These are phyloP conservation scores for Geoglossum cookeanum DNA, from an alignment of 2,329 filamentous ascomycete genomes.

Conservation along the genomic window DNA sequence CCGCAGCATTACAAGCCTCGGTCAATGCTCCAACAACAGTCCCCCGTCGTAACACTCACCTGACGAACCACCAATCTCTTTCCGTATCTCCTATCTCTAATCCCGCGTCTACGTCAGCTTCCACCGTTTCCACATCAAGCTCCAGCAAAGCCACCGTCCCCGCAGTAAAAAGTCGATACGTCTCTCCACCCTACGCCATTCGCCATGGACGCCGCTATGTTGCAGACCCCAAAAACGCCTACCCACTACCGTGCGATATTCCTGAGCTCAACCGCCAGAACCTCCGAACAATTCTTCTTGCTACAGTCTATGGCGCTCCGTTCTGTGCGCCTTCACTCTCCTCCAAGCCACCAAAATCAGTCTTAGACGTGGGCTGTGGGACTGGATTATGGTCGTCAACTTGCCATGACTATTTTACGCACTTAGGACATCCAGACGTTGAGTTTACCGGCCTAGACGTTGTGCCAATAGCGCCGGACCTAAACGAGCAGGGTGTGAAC, in stretches of 20 bases:
- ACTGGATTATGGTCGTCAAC: constrained; percentile 78
- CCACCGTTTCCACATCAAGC: neutral
- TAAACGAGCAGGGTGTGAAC: constrained; percentile 54
- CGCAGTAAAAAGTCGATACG: neutral
- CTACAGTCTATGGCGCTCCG: constrained; percentile 63
- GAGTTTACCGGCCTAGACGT: constrained; percentile 72
- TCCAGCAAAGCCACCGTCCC: neutral
- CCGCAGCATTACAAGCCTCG: neutral
- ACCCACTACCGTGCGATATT: constrained; percentile 79
- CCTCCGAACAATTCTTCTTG: constrained; percentile 61
- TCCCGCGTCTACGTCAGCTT: neutral
- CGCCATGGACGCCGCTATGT: constrained; percentile 72
- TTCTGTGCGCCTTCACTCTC: constrained; percentile 52
- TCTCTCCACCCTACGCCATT: constrained; percentile 16
- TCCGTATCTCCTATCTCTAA: neutral
- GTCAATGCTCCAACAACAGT: neutral
- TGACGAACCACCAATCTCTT: neutral
- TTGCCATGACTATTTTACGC: constrained; percentile 62
- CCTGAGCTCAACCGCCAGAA: constrained; percentile 75
- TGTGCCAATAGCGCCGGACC: constrained; percentile 46
- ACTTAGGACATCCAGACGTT: constrained; percentile 47
- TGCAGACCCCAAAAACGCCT: constrained; percentile 49
- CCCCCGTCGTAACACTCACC: neutral
- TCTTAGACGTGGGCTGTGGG: constrained; percentile 77
- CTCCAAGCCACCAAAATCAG: constrained; percentile 49